A percentile compares a stretch with the other conserved stretches of the same genome.
phyloP scores from a whole-genome alignment of 2,329 filamentous ascomycete species.

The Trichoderma cornu-damae region DNA sequence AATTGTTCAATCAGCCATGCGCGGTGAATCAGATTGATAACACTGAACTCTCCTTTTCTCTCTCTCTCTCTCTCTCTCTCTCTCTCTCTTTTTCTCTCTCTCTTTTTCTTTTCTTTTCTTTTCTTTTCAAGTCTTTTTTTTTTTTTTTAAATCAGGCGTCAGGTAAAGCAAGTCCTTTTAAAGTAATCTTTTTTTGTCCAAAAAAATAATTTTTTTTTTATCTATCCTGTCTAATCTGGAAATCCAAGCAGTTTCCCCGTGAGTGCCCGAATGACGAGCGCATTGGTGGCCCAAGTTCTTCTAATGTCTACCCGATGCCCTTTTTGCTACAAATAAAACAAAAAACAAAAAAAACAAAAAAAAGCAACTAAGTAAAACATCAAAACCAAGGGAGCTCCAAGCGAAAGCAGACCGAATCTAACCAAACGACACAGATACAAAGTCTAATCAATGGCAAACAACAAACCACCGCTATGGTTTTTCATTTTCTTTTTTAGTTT shows the following conservation, averaged over 20 bases:
- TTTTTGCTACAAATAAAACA: background rate
- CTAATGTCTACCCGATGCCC: background rate
- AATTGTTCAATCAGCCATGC: background rate
- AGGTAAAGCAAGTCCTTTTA: background rate
- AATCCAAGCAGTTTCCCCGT: background rate
- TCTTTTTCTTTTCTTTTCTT: no score
- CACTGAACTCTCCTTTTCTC: no score
- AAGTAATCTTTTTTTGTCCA: no score
- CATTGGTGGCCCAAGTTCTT: background rate
- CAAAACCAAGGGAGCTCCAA: background rate
- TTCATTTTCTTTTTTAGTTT: background rate
- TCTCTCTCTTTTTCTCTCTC: no score
- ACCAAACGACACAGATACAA: constrained; percentile 2
- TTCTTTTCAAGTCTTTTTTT: no score
- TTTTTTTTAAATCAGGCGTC: background rate
- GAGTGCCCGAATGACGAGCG: background rate
- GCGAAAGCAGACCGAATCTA: background rate
- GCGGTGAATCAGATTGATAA: background rate
- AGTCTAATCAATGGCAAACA: background rate
- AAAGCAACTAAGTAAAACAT: no score
- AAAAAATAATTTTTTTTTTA: background rate
- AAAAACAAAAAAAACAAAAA: no score
- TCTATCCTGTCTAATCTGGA: background rate
- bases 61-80: no score
- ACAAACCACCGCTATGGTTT: background rate